Evolutionary conservation across 2,329 filamentous ascomycete species (phyloP).

Genomic region (Plenodomus tracheiphilus): DNA sequence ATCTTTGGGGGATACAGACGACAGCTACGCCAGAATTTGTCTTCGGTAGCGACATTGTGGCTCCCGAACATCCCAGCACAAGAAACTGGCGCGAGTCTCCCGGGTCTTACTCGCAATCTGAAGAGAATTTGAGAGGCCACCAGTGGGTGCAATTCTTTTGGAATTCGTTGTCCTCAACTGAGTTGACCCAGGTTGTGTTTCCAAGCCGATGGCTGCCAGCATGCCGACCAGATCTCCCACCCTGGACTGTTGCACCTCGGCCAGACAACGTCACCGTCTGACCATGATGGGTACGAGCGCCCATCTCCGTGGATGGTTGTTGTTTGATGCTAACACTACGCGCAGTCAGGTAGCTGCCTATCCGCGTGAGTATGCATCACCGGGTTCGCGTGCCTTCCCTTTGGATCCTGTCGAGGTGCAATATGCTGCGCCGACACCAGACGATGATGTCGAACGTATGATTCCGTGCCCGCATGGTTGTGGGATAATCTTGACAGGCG

Average conservation of each 20-base stretch:
- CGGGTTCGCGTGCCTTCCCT: neutral
- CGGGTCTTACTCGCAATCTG: neutral
- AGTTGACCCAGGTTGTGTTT: neutral
- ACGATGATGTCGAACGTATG: slow-evolving; percentile 2
- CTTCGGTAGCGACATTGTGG: neutral
- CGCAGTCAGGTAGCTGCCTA: neutral
- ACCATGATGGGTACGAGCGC: neutral
- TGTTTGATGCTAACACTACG: neutral
- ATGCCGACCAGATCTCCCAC: neutral
- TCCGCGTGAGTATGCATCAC: neutral
- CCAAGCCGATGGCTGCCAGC: no score
- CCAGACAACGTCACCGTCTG: neutral
- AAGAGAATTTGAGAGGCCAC: neutral
- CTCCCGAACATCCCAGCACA: neutral
- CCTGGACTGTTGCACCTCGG: neutral
- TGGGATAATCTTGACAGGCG: slow-evolving; percentile 24
- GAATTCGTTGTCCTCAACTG: neutral
- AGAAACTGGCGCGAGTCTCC: neutral
- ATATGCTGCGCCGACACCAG: neutral
- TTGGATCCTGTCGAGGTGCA: neutral
- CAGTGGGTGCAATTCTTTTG: neutral
- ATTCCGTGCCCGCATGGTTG: slow-evolving; percentile 27
- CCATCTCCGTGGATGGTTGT: neutral
- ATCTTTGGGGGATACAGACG: neutral
- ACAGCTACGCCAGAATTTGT: neutral